Percentiles rank a stretch among this genome's conserved stretches.
phyloP scores from a whole-genome alignment of 1,284 basidiomycete genomes.

The Agroathelia rolfsii region DNA sequence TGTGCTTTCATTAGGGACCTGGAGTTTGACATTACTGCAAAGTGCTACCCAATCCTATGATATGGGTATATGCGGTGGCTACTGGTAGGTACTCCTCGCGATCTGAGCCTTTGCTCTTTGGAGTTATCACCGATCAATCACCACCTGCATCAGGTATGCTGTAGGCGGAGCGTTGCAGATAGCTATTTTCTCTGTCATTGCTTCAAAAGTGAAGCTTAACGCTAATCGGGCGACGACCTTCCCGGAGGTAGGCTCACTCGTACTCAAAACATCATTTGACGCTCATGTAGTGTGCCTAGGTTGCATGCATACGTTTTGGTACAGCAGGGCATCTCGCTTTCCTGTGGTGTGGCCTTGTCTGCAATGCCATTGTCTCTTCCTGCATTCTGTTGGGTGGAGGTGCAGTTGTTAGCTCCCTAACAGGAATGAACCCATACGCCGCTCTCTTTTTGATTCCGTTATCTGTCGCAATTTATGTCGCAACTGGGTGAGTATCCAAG shows the following conservation, averaged over 20 bases:
- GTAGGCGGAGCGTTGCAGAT: conserved; percentile 25
- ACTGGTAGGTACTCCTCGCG: conserved; percentile 7
- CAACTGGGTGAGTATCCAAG: conserved; percentile 9
- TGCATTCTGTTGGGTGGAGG: conserved; percentile 30
- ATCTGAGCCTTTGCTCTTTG: background rate
- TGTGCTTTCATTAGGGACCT: conserved; percentile 10
- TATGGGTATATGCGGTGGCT: conserved; percentile 17
- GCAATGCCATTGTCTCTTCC: conserved; percentile 34
- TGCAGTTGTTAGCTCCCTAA: conserved; percentile 34
- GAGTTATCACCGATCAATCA: too few relatives aligned
- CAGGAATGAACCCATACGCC: conserved; percentile 33
- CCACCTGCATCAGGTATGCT: too few relatives aligned
- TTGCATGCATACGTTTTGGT: conserved; percentile 33
- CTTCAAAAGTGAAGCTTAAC: conserved; percentile 26
- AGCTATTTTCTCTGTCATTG: conserved; percentile 23
- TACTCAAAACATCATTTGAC: conserved; percentile 15
- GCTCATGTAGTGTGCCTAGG: conserved; percentile 10
- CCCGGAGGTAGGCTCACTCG: conserved; percentile 16
- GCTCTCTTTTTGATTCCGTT: conserved; percentile 29
- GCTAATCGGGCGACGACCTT: conserved; percentile 20
- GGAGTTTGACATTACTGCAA: conserved; percentile 23
- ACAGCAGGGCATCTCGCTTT: conserved; percentile 32
- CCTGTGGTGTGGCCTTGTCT: conserved; percentile 37
- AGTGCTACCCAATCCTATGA: conserved; percentile 22
- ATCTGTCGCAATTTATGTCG: conserved; percentile 16